Percentiles rank a stretch among this genome's conserved stretches.
Conservation (phyloP, 805 yeast species). For the Metschnikowia similis region DNA sequence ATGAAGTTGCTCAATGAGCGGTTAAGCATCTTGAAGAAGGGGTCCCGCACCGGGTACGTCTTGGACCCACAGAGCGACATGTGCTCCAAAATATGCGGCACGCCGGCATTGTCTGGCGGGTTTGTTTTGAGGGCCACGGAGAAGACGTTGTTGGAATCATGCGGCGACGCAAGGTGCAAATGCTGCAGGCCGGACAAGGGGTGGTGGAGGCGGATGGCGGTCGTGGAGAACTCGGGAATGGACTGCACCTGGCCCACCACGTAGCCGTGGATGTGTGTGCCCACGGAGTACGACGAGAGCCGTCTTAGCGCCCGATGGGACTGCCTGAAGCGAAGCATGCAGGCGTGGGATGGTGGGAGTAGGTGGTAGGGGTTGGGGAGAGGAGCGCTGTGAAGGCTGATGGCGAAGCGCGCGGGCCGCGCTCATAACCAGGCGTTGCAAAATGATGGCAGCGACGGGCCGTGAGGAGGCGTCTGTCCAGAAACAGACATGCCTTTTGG, state of each 20-base stretch:
- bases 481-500: no score
- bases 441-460: no score
- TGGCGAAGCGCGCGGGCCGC: no score
- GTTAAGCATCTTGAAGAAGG: conserved; percentile 95
- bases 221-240: conserved; percentile 77
- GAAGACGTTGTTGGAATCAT: conserved; percentile 83
- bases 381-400: no score
- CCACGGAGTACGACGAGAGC: conserved; percentile 41
- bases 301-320: background rate
- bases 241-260: conserved; percentile 57
- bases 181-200: conserved; percentile 71
- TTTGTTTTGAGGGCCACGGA: conserved; percentile 87
- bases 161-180: conserved; percentile 74
- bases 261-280: conserved; percentile 62
- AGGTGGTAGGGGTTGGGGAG: no score
- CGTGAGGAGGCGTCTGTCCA: no score
- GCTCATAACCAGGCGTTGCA: no score
- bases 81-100: conserved; percentile 94
- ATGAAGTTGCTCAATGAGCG: conserved; percentile 92
- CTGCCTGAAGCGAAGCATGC: background rate
- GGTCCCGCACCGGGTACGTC: conserved; percentile 91
- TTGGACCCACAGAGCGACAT: conserved; percentile 93
- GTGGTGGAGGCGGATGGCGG: conserved; percentile 74
- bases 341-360: background rate
- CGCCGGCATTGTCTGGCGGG: conserved; percentile 93